Evolutionary conservation across 345 rosid genomes (phyloP).

Genomic region (Erucastrum elatum): DNA sequence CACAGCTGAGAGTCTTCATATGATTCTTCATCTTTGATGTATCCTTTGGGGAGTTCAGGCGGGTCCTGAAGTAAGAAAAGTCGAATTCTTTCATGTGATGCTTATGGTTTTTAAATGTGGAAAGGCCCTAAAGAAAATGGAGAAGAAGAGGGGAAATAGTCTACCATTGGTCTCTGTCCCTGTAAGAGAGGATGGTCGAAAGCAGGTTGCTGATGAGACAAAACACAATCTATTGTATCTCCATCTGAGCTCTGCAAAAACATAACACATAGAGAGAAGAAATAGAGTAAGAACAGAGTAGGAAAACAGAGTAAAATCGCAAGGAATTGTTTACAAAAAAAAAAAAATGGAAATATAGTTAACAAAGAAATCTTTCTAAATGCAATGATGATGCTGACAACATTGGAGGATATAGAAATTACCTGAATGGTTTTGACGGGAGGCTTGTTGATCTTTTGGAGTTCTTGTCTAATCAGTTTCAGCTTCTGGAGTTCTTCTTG

Average conservation of each 20-base stretch:
- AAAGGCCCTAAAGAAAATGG: not conserved
- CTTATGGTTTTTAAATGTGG: too few species aligned
- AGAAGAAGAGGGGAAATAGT: not conserved
- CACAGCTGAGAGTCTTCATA: constrained; percentile 67
- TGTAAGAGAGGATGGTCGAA: constrained; percentile 80
- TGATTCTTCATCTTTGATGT: constrained; percentile 28
- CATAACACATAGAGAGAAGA: constrained; percentile 17
- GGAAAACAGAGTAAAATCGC: constrained; percentile 11
- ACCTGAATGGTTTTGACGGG: constrained; percentile 81
- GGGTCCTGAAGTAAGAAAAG: constrained; percentile 51
- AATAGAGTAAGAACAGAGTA: constrained; percentile 13
- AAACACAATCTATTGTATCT: constrained; percentile 81
- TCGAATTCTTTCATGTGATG: not conserved
- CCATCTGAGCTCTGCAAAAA: constrained; percentile 79
- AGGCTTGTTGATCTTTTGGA: constrained; percentile 85
- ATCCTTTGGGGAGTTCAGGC: constrained; percentile 68
- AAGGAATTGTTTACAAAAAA: not conserved
- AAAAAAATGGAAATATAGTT: not conserved
- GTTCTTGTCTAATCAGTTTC: constrained; percentile 57
- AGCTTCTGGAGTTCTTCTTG: constrained; percentile 60
- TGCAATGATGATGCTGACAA: not conserved
- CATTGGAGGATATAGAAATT: not conserved
- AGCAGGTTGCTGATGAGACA: constrained; percentile 79
- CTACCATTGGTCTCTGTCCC: constrained; percentile 75
- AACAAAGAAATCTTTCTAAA: not conserved